These are phyloP conservation scores for Coemansia sp. DNA, from an alignment of 192 early-diverging fungal species.

Conservation along the genomic window DNA sequence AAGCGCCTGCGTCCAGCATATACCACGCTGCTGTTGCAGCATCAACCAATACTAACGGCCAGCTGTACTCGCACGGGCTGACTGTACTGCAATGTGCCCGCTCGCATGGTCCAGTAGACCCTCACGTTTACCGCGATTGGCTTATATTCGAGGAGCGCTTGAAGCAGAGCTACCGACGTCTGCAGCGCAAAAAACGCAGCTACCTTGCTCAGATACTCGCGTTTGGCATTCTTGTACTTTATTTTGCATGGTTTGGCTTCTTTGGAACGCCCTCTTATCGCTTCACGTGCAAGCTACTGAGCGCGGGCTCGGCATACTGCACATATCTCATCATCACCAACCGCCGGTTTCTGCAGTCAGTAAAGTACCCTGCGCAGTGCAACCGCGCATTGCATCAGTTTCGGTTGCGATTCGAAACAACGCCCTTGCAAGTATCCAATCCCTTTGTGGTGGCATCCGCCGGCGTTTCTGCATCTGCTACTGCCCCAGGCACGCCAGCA, in stretches of 20 bases:
- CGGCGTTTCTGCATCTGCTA: neutral
- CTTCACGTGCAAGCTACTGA: conserved; percentile 49
- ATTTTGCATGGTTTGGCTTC: conserved; percentile 54
- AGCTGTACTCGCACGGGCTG: conserved; percentile 43
- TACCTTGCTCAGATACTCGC: conserved; percentile 56
- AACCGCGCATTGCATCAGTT: conserved; percentile 55
- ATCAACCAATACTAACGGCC: conserved; percentile 21
- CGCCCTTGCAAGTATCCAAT: conserved; percentile 24
- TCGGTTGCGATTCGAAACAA: conserved; percentile 50
- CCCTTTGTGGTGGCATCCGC: conserved; percentile 12
- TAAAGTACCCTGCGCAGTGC: conserved; percentile 52
- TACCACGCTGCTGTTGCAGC: conserved; percentile 37
- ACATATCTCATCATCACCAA: conserved; percentile 52
- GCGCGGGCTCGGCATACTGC: conserved; percentile 52
- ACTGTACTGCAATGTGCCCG: conserved; percentile 42
- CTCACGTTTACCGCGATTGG: conserved; percentile 66
- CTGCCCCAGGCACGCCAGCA: conserved; percentile 3
- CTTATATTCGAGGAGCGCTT: conserved; percentile 80
- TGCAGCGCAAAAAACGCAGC: conserved; percentile 68
- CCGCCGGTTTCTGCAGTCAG: conserved; percentile 47
- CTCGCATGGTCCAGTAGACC: conserved; percentile 40
- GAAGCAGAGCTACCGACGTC: conserved; percentile 66
- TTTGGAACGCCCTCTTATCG: conserved; percentile 47
- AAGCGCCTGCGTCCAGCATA: conserved; percentile 25
- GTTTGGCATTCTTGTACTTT: conserved; percentile 47